Base-by-base conservation (phyloP, 257 asterid species). In the Avicennia marina region DNA sequence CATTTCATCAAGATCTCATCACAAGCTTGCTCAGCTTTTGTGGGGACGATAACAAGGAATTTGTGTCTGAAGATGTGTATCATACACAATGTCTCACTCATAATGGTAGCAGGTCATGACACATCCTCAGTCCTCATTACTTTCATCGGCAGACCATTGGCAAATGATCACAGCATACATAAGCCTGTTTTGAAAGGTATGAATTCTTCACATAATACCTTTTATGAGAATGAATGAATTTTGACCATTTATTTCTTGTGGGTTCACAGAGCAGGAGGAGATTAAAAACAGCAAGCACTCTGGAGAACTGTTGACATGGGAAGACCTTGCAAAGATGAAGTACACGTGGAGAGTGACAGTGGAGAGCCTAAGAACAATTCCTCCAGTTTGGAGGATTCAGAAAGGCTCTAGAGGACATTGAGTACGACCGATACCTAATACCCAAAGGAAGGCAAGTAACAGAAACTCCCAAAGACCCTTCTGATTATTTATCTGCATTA, bases 261-360 rank as follows among this genome's bases (percentile, higher is more conserved):
- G n/a, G n/a, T n/a, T n/a, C n/a, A n/a, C 76, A 79, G 90, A 81
- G 68, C 90, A 79, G 79, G 89, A 84, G 34, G 88, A 70, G 73
- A 77, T 81, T 10, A 75, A 72, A 33, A 65, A 64, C 47, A 51
- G 68, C 62, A 78, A 67, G 62, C 24, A 78, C 10, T 10, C 66
- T 1, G 77, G 71, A 50, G 80, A 71, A 36, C 16, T 15, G 11
- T 61, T 84, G 61, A 79, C 85, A 48, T 81, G 96, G 96, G 83
- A 81, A 64, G 89, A 84, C 75, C 80, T 87, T 20, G 69, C 67
- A 18, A 87, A 79, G 69, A 87, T 84, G 91, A 79, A 79, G 73
- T 76, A 73, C 62, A 84, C 83, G 2, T 81, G 96, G 96, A 79
- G 83, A 70, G 91, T 81, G 60, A 89, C 84, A 1, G 66, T 79